phyloP scores from a whole-genome alignment of 2,329 filamentous ascomycete genomes.

The Aureobasidium uvarum region DNA sequence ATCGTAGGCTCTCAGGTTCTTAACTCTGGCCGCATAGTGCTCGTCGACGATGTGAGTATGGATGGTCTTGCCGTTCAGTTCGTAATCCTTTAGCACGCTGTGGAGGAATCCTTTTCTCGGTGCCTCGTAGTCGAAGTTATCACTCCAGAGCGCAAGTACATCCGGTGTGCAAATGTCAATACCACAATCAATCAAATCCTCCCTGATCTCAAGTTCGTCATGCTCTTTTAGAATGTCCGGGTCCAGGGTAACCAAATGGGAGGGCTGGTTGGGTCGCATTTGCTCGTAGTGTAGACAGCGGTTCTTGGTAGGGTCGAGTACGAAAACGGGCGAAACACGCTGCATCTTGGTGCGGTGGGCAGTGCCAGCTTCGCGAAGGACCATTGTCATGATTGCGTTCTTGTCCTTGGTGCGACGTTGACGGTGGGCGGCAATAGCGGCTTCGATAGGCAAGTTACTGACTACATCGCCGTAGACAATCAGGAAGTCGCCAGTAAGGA shows the following conservation, averaged over 20 bases:
- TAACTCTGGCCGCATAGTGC: slow-evolving; percentile 82
- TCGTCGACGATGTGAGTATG: slow-evolving; percentile 82
- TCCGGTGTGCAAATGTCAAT: slow-evolving; percentile 98
- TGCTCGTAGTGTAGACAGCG: slow-evolving; percentile 94
- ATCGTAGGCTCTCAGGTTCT: slow-evolving; percentile 85
- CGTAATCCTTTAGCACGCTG: slow-evolving; percentile 93
- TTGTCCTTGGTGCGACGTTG: slow-evolving; percentile 79
- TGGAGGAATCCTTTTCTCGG: slow-evolving; percentile 85
- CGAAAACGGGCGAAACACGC: slow-evolving; percentile 75
- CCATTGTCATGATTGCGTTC: slow-evolving; percentile 97
- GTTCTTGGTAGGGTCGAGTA: slow-evolving; percentile 75
- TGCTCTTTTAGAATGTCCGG: slow-evolving; percentile 71
- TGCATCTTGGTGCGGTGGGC: slow-evolving; percentile 74
- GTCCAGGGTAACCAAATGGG: slow-evolving; percentile 70
- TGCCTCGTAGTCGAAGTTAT: slow-evolving; percentile 95
- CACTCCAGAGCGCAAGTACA: slow-evolving; percentile 90
- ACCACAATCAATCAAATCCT: slow-evolving; percentile 87
- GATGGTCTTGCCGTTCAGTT: slow-evolving; percentile 95
- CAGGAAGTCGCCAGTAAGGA: slow-evolving; percentile 88
- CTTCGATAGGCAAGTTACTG: slow-evolving; percentile 82
- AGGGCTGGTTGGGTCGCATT: slow-evolving; percentile 66
- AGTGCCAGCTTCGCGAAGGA: slow-evolving; percentile 73
- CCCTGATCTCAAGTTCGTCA: slow-evolving; percentile 75
- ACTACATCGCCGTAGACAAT: slow-evolving; percentile 91
- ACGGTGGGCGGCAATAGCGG: slow-evolving; percentile 73